phyloP scores from a whole-genome alignment of 2,329 filamentous ascomycete genomes.

The Colletotrichum tropicicola region DNA sequence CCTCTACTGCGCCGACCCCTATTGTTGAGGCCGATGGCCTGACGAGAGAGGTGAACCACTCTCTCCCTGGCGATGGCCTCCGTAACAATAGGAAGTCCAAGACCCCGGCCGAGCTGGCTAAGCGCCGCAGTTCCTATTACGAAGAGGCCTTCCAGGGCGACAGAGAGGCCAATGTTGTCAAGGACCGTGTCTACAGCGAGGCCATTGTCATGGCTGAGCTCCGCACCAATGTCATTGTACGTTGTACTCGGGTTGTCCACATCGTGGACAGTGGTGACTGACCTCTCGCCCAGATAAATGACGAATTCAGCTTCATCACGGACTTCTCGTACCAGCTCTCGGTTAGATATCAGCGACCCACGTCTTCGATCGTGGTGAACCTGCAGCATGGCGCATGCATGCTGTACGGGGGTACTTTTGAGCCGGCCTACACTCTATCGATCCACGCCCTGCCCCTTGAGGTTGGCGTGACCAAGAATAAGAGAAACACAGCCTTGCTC shows the following conservation, averaged over 20 bases:
- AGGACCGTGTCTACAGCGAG: slow-evolving; percentile 59
- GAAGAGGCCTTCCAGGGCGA: slow-evolving; percentile 53
- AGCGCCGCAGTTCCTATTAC: slow-evolving; percentile 53
- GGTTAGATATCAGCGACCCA: slow-evolving; percentile 77
- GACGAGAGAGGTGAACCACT: slow-evolving; percentile 49
- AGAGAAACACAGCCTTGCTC: slow-evolving; percentile 80
- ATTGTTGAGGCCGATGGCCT: slow-evolving; percentile 44
- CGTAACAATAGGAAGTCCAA: slow-evolving; percentile 40
- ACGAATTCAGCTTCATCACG: slow-evolving; percentile 79
- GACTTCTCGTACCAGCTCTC: slow-evolving; percentile 79
- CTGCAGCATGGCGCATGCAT: slow-evolving; percentile 81
- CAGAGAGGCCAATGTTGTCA: slow-evolving; percentile 43
- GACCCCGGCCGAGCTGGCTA: slow-evolving; percentile 42
- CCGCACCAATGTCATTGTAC: slow-evolving; percentile 70
- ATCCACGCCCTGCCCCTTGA: slow-evolving; percentile 76
- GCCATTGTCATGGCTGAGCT: slow-evolving; percentile 71
- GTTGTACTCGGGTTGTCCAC: slow-evolving; percentile 34
- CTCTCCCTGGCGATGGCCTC: slow-evolving; percentile 48
- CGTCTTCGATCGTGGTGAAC: slow-evolving; percentile 77
- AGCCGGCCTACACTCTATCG: slow-evolving; percentile 81
- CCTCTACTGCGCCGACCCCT: slow-evolving; percentile 34
- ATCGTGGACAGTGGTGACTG: neutral
- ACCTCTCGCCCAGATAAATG: slow-evolving; percentile 65
- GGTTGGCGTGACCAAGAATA: slow-evolving; percentile 79
- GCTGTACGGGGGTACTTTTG: slow-evolving; percentile 77